Evolutionary conservation across 495 filamentous ascomycete genomes (phyloP), one percentile per base, ranked within the genome.

Genomic region (Talaromyces trachyspermus): DNA sequence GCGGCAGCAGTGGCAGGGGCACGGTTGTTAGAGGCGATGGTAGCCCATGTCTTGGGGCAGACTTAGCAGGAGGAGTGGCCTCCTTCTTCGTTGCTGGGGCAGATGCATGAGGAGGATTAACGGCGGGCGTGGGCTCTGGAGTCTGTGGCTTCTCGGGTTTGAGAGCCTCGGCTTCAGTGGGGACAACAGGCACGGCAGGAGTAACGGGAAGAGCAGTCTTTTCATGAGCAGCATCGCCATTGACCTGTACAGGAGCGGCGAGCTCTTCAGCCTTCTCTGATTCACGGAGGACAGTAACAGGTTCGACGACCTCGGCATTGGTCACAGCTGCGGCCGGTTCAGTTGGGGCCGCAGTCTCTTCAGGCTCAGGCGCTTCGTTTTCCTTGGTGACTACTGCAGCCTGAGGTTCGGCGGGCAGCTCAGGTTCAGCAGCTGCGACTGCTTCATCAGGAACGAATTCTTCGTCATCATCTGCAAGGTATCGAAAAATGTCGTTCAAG

Each of bases 401-500:
- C 27, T 61, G 52, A 12, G 62, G 55, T 48, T 76, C 69, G 45
- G 69, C 58, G 25, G 65, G 57, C 45, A 70, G 64, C 26, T 63
- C 54, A 25, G 59, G 60, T 41, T 71, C 74, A 36, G 68, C 64
- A 6, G 66, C 54, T 39, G 73, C 73, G 36, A 72, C 69, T 46
- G 83, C 74, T 45, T 84, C 80, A 46, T 75, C 73, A n/a, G 46
- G 41, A 32, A 53, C 55, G 32, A 67, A 54, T 49, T 92, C 87
- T 48, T 95, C 91, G 27, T 84, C 80, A 47, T 86, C 84, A 33
- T 88, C 84, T 22, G 81, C 77, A 49, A 98, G 78, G 67, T 89
- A 97, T 36, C 92, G 77, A 70, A 98, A 89, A 62, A 98, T 95
- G 51, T 98, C 92, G 61, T 98, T 98, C 49, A 97, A 78, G 3